These are phyloP conservation scores for Ogataea sp. DNA, from an alignment of 805 yeast genomes.

Conservation along the genomic window DNA sequence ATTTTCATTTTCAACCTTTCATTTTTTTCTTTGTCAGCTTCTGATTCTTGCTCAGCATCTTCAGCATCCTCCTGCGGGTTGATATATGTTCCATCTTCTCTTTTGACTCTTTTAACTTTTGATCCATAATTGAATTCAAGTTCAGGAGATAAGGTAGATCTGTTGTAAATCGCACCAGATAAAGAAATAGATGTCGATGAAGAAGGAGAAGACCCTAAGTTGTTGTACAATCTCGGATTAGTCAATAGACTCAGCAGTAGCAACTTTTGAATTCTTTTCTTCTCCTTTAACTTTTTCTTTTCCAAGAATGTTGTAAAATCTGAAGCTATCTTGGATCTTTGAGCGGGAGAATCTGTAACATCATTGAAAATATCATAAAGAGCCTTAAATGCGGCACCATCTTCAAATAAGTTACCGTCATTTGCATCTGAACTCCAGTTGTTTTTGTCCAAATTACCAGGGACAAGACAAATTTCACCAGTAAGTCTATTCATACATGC, in stretches of 20 bases:
- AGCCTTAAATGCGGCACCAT: constrained; percentile 16
- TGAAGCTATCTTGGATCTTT: no score
- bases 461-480: constrained; percentile 24
- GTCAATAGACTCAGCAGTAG: constrained; percentile 18
- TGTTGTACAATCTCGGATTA: constrained; percentile 9
- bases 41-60: constrained; percentile 4
- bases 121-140: no score
- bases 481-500: constrained; percentile 23
- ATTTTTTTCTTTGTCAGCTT: constrained; percentile 3
- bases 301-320: constrained; percentile 7
- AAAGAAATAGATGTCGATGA: neutral
- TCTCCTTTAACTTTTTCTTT: constrained; percentile 6
- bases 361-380: constrained; percentile 15
- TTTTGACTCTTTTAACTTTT: no score
- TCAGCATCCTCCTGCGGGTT: constrained; percentile 6
- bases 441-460: constrained; percentile 25
- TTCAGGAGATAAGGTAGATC: no score
- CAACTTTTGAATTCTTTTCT: constrained; percentile 15
- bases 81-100: neutral
- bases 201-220: constrained; percentile 4
- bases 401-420: constrained; percentile 24
- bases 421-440: constrained; percentile 27
- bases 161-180: neutral
- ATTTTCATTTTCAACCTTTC: constrained; percentile 8
- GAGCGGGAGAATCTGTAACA: neutral